Evolutionary conservation across 2,329 filamentous ascomycete species (phyloP), one percentile per base, ranked within the genome.

Genomic region (Exophiala viscosa): DNA sequence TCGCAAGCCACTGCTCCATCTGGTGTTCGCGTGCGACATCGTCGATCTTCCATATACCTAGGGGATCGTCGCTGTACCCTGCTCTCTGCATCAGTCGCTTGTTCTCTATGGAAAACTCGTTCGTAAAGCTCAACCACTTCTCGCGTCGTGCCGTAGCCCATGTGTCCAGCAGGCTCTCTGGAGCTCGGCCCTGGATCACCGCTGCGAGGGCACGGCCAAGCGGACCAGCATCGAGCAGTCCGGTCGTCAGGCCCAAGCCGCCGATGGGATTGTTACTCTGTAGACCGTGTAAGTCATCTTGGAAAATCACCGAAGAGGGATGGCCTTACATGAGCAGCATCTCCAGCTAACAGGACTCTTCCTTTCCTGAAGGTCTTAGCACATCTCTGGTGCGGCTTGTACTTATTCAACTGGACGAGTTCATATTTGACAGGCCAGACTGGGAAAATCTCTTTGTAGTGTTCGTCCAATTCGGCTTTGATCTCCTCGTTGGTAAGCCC

Each of bases 401-500:
- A 59, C 20, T 55, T 55, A 40, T 57, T 59, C 46, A 59, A 45
- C 40, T 55, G 48, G 13, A 55, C 52, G 23, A 61, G 32, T 42
- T 59, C 57, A 42, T 61, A 63, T 40, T 61, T 40, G 45, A 59
- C 62, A 57, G 31, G 60, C 47, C 58, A 52, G 10, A 49, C 50
- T 15, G 63, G 60, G 2, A 65, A 50, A 5, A 68, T 61, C 2
- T 50, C 52, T 3, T 50, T 47, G 5, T 56, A 51, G 18, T 55
- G 56, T 35, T 58, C 48, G 36, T 55, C 50, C 9, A 58, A 23
- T 31, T 58, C 56, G 3, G 54, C 52, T 5, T 46, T 15, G n/a
- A 71, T 68, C 13, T 70, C 64, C 2, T 61, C 57, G 32, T 54
- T 57, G 3, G 61, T 65, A 11, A 66, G 48, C 1, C 61, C 65